Conservation (phyloP, 192 early-diverging fungal species). For the Podila horticola region DNA sequence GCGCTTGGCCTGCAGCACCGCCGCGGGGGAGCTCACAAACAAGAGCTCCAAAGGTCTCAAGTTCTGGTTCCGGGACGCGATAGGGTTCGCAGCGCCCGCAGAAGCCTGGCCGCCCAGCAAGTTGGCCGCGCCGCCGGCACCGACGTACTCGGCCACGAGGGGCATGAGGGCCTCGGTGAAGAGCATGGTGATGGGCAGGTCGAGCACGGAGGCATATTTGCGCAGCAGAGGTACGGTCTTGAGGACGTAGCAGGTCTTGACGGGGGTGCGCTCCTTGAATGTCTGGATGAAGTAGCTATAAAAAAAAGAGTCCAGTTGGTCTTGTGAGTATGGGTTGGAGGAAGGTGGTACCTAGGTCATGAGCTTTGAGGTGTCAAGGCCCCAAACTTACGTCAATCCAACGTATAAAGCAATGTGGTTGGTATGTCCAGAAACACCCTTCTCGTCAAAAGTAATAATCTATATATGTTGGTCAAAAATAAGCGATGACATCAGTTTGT, state of each 20-base stretch:
- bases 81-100: conserved; percentile 8
- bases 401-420: conserved; percentile 88
- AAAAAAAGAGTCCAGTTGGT: not conserved
- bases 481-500: no score
- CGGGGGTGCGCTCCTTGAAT: conserved; percentile 53
- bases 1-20: conserved; percentile 62
- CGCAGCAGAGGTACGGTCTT: conserved; percentile 59
- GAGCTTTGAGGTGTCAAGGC: no score
- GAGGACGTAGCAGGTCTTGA: conserved; percentile 59
- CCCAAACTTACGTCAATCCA: conserved; percentile 65
- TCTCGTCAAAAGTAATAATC: conserved; percentile 91
- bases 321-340: not conserved
- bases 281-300: conserved; percentile 43
- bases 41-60: conserved; percentile 50
- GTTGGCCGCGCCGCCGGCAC: conserved; percentile 60
- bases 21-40: conserved; percentile 69
- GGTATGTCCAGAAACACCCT: conserved; percentile 89
- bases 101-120: conserved; percentile 17
- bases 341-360: not conserved
- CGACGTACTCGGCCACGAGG: conserved; percentile 66
- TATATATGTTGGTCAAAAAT: conserved; percentile 14
- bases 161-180: conserved; percentile 68
- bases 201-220: conserved; percentile 39
- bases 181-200: conserved; percentile 56
- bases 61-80: not conserved